Base-by-base conservation (phyloP, 129 eudicot species). In the Chrysanthemum makinoi region DNA sequence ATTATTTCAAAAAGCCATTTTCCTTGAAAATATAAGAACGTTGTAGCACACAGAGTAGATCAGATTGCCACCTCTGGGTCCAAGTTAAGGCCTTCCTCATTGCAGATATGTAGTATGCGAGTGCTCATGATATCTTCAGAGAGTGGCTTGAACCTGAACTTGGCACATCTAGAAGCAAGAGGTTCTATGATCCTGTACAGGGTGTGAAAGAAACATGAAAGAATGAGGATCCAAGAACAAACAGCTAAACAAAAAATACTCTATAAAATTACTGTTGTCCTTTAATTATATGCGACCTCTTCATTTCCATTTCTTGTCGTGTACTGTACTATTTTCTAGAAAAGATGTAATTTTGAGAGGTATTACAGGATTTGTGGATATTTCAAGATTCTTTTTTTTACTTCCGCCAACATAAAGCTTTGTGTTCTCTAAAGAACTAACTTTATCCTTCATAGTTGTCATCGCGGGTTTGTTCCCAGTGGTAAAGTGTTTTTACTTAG, bases 161-260 rank as follows among this genome's bases (percentile, higher is more conserved):
- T 94, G 49, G 99, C 99, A 84, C 99, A 94, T 85, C 97, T 89
- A 28, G 99, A 94, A 80, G 99, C 97, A 76, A 94, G 93, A n/a
- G 99, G 99, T 69, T 90, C 99, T 78, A 94, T 94, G 73, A 94
- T 94, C 87, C 97, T 94, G 79, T 47, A 64, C 70, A 48, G 6
- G 56, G 79, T 51, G 81, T 26, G 50, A 62, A 70, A 43, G 57
- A 64, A 54, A 55, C 59, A 73, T 19, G 16, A 18, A 59, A 15
- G 30, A 48, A 49, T 68, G 62, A 30, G 15, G n/a, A 76, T 19
- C 3, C 0, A 59, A 12, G 46, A 69, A 67, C 74, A 76, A 48
- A 17, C 57, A 57, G 6, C 44, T 18, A 55, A 54, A 26, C 15
- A 9, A 10, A 66, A 55, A 19, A 47, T n/a, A n/a, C n/a, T n/a